These are phyloP conservation scores for Candida patagonica DNA, from an alignment of 805 yeast species.

Conservation along the genomic window DNA sequence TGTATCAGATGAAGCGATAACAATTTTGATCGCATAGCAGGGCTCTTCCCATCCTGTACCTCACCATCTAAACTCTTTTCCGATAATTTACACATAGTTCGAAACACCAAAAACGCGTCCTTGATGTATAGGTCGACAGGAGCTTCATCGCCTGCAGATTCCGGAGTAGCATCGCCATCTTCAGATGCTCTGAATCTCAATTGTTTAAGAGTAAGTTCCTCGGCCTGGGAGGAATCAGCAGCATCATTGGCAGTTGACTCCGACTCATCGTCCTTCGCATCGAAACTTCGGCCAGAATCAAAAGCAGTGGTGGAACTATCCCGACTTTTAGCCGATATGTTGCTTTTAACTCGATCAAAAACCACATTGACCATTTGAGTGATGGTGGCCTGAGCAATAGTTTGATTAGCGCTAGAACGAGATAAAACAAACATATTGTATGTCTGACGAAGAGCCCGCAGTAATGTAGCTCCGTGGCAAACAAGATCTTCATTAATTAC, in stretches of 20 bases:
- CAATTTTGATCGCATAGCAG: constrained; percentile 83
- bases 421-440: constrained; percentile 88
- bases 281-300: neutral
- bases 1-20: constrained; percentile 82
- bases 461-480: constrained; percentile 80
- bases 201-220: constrained; percentile 24
- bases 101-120: constrained; percentile 85
- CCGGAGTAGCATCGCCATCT: constrained; percentile 25
- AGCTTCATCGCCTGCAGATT: constrained; percentile 38
- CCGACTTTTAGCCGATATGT: constrained; percentile 13
- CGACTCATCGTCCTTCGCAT: neutral
- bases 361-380: constrained; percentile 83
- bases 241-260: neutral
- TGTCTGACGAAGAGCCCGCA: constrained; percentile 87
- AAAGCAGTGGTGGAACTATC: neutral
- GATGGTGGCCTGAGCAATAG: constrained; percentile 89
- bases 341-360: constrained; percentile 58
- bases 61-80: constrained; percentile 63
- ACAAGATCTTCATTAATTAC: constrained; percentile 71
- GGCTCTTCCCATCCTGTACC: constrained; percentile 66
- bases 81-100: constrained; percentile 92
- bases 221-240: constrained; percentile 5
- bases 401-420: constrained; percentile 72
- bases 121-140: constrained; percentile 69
- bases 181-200: constrained; percentile 20